Evolutionary conservation across 768 basidiomycete genomes (phyloP).

Genomic region (Amanita brunnescens): DNA sequence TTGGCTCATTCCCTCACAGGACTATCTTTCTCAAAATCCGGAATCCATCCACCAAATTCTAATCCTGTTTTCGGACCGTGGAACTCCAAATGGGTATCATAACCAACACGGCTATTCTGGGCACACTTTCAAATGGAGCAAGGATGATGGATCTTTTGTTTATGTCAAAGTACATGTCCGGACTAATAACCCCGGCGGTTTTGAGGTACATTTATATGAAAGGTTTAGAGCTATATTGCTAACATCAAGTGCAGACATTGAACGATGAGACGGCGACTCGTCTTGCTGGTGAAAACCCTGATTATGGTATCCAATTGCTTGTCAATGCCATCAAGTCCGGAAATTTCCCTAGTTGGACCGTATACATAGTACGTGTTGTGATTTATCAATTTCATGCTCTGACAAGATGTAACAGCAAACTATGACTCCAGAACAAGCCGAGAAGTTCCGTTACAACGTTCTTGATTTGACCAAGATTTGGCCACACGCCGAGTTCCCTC

Average conservation of each 20-base stretch:
- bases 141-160: slow-evolving; percentile 73
- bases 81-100: slow-evolving; percentile 86
- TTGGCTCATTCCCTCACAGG: slow-evolving; percentile 35
- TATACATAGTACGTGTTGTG: slow-evolving; percentile 59
- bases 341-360: slow-evolving; percentile 80
- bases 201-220: slow-evolving; percentile 43
- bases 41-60: slow-evolving; percentile 85
- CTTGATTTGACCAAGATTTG: slow-evolving; percentile 90
- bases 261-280: slow-evolving; percentile 54
- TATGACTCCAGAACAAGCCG: slow-evolving; percentile 89
- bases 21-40: slow-evolving; percentile 82
- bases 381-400: not conserved
- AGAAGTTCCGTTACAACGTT: slow-evolving; percentile 83
- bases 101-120: slow-evolving; percentile 89
- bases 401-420: slow-evolving; percentile 51
- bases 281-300: slow-evolving; percentile 69
- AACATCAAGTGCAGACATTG: slow-evolving; percentile 43
- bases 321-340: slow-evolving; percentile 79
- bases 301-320: slow-evolving; percentile 73
- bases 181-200: slow-evolving; percentile 72
- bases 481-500: slow-evolving; percentile 83
- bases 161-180: slow-evolving; percentile 85
- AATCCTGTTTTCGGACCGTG: slow-evolving; percentile 93
- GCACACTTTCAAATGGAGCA: slow-evolving; percentile 85
- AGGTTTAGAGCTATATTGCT: slow-evolving; percentile 1